Conservation (phyloP, 129 eudicot species). For the Calendula officinalis region DNA sequence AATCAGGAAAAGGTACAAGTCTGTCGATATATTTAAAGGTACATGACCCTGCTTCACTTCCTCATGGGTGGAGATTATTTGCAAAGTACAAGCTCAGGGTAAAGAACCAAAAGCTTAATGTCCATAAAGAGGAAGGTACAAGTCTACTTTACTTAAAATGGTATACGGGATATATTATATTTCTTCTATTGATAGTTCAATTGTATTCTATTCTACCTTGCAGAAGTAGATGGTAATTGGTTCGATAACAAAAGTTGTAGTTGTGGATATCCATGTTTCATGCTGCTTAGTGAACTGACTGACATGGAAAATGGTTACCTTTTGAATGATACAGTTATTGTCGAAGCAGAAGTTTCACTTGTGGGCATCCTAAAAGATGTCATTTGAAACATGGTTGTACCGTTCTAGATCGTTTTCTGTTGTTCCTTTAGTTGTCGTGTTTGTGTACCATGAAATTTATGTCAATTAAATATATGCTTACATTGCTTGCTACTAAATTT, state of each 20-base stretch:
- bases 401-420: neutral
- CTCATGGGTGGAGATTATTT: neutral
- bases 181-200: too few relatives aligned
- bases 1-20: neutral
- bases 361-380: constrained; percentile 10
- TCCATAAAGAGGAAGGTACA: neutral
- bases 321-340: neutral
- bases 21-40: neutral
- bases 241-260: neutral
- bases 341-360: constrained; percentile 6
- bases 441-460: too few relatives aligned
- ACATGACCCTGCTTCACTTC: neutral
- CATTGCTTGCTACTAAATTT: too few relatives aligned
- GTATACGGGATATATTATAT: too few relatives aligned
- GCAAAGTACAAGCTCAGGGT: neutral
- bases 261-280: neutral
- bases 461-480: too few relatives aligned
- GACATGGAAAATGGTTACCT: neutral
- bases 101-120: neutral
- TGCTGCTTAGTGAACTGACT: neutral
- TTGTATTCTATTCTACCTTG: neutral
- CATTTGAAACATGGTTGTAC: neutral
- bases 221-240: neutral
- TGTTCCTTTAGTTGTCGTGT: too few relatives aligned
- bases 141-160: too few relatives aligned